phyloP scores from a whole-genome alignment of 2,329 filamentous ascomycete genomes.

The Fusarium stilboides region DNA sequence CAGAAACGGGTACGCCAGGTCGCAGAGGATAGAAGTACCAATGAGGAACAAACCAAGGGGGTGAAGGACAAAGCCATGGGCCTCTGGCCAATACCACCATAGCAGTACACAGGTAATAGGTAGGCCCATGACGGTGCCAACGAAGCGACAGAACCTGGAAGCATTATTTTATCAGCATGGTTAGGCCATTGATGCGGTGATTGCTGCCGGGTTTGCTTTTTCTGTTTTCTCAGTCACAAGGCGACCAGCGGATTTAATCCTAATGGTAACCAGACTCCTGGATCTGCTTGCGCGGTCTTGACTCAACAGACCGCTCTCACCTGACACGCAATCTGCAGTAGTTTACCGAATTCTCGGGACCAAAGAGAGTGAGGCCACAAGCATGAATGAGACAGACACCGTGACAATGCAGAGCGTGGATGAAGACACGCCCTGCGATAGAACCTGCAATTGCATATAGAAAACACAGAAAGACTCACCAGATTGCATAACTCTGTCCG shows the following conservation, averaged over 20 bases:
- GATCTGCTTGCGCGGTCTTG: conserved; percentile 5
- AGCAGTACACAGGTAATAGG: conserved; percentile 57
- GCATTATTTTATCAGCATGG: conserved; percentile 32
- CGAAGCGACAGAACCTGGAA: conserved; percentile 60
- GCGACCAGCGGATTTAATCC: conserved; percentile 2
- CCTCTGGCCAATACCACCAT: conserved; percentile 68
- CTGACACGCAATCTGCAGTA: conserved; percentile 34
- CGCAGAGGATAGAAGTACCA: conserved; percentile 58
- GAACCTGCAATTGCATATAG: conserved; percentile 32
- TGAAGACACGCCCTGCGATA: conserved; percentile 33
- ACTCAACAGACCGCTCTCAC: conserved; percentile 11
- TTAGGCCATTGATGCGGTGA: background rate
- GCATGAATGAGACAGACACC: conserved; percentile 11
- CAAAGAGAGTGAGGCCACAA: conserved; percentile 12
- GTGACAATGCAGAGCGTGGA: background rate
- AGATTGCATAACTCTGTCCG: conserved; percentile 64
- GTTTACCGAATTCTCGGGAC: conserved; percentile 8
- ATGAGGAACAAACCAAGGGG: conserved; percentile 61
- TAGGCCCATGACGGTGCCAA: conserved; percentile 61
- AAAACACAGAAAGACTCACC: conserved; percentile 58
- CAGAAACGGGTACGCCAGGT: conserved; percentile 62
- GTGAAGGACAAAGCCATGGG: conserved; percentile 63
- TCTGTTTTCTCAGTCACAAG: conserved; percentile 4
- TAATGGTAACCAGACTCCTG: conserved; percentile 1
- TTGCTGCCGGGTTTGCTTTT: conserved; percentile 9